A percentile compares a stretch with the other conserved stretches of the same genome.
Evolutionary conservation across 2,329 filamentous ascomycete genomes (phyloP).

Genomic region (Remersonia thermophila): DNA sequence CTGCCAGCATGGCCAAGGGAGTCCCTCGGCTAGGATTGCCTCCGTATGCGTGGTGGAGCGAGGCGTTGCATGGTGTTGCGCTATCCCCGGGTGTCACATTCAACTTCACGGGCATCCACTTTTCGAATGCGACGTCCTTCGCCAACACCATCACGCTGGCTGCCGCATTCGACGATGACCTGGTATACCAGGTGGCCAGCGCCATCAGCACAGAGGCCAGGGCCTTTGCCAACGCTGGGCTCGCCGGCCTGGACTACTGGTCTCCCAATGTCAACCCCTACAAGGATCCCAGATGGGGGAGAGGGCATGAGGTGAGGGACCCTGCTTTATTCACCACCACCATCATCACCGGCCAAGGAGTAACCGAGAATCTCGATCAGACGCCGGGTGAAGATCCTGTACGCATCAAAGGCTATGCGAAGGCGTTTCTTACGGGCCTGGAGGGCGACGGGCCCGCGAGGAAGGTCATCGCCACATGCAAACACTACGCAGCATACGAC

Average conservation of each 20-base stretch:
- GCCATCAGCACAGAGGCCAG: constrained; percentile 48
- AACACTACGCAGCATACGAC: constrained; percentile 48
- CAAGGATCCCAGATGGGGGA: constrained; percentile 50
- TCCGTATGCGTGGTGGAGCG: constrained; percentile 45
- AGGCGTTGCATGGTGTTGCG: constrained; percentile 46
- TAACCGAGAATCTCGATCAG: not conserved
- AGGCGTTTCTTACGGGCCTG: constrained; percentile 17
- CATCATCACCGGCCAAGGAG: no score
- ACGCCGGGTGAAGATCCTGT: constrained; percentile 23
- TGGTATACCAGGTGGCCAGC: constrained; percentile 43
- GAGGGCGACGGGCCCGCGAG: constrained; percentile 14
- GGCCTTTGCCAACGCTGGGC: constrained; percentile 49
- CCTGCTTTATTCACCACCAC: no score
- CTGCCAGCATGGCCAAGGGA: no score
- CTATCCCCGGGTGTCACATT: constrained; percentile 40
- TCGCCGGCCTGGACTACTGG: constrained; percentile 46
- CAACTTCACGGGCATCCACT: constrained; percentile 28
- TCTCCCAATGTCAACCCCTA: constrained; percentile 58
- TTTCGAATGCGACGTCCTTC: constrained; percentile 50
- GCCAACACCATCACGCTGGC: constrained; percentile 50
- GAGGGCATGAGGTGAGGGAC: constrained; percentile 40
- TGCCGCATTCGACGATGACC: constrained; percentile 51
- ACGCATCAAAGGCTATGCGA: constrained; percentile 17
- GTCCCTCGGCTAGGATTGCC: constrained; percentile 42
- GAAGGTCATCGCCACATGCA: constrained; percentile 41